Base-by-base conservation (phyloP, 345 rosid species). In the Orychophragmus violaceus region DNA sequence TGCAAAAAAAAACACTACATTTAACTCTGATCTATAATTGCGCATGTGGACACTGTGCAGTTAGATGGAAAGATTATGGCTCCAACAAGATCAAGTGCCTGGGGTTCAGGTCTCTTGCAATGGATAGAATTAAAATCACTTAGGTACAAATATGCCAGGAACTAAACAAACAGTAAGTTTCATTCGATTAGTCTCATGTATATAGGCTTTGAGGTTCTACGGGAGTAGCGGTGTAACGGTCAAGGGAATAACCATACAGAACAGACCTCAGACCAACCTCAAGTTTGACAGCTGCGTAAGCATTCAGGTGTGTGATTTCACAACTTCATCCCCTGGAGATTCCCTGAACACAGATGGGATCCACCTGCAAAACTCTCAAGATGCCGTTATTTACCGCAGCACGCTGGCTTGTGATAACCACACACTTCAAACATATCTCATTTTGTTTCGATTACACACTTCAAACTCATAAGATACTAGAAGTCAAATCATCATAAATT, bases 271-370 rank as follows among this genome's bases (percentile, higher is more conserved):
- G 76, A 80, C 88, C 48, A 93, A 92, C 72, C 93, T 89, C 66
- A 92, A 92, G 77, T 89, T 89, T 62, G 95, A 89, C 64, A 46
- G 36, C 32, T 89, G 96, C 77, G 77, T 71, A 9, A 59, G 28
- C 44, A 85, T 92, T 63, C 84, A 83, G 78, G 93, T 92, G 72
- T 79, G 64, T 8, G 78, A 69, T 50, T 81, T 89, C 71, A 86
- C 72, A 13, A 61, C 80, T 18, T 76, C 87, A 52, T 89, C 96
- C 16, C 98, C 96, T 0, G 82, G 88, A 24, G 64, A 79, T 75
- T 87, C 95, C 49, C 96, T 93, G 37, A 80, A 89, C 74, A 92
- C 98, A 2, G 89, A 89, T 23, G 96, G 98, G 37, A 89, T 89
- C 66, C 93, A 92, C 84, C 80, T 89, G 44, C 91, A 87, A 79